A percentile compares a stretch with the other conserved stretches of the same genome.
Evolutionary conservation across 2,329 filamentous ascomycete genomes (phyloP).

Genomic region (Rutstroemia sp.): DNA sequence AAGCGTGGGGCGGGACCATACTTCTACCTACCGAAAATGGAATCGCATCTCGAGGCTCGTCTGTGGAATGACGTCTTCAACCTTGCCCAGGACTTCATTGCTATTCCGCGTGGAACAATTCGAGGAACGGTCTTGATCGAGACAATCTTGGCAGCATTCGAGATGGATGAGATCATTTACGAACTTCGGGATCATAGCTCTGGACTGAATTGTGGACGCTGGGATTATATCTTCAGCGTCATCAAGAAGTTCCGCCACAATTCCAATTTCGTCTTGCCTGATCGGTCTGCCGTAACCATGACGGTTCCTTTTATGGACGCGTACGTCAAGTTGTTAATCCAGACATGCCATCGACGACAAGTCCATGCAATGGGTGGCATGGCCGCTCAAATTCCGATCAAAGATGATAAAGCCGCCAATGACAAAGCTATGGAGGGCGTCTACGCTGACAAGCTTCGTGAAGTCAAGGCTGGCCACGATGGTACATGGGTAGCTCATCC

Average conservation of each 20-base stretch:
- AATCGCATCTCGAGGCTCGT: slow-evolving; percentile 91
- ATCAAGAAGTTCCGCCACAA: slow-evolving; percentile 99
- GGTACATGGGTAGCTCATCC: slow-evolving; percentile 97
- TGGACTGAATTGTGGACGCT: slow-evolving; percentile 94
- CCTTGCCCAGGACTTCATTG: slow-evolving; percentile 85
- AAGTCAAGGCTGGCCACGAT: slow-evolving; percentile 91
- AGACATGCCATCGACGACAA: slow-evolving; percentile 92
- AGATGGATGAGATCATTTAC: slow-evolving; percentile 99
- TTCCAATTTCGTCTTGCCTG: slow-evolving; percentile 84
- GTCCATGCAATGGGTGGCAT: slow-evolving; percentile 99
- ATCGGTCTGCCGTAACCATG: slow-evolving; percentile 90
- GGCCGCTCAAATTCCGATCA: slow-evolving; percentile 98
- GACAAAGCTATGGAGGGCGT: slow-evolving; percentile 91
- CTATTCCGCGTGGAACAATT: slow-evolving; percentile 84
- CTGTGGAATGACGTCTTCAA: slow-evolving; percentile 99
- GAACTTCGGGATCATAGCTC: slow-evolving; percentile 95
- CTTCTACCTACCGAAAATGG: slow-evolving; percentile 98
- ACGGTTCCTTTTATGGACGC: slow-evolving; percentile 97
- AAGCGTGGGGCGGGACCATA: slow-evolving; percentile 83
- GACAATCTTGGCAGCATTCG: slow-evolving; percentile 94
- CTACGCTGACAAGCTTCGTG: slow-evolving; percentile 89
- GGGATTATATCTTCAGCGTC: slow-evolving; percentile 99
- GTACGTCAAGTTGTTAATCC: slow-evolving; percentile 94
- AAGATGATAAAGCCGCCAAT: slow-evolving; percentile 85
- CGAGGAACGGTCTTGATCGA: slow-evolving; percentile 94